Percentiles rank a stretch among this genome's conserved stretches.
These are phyloP conservation scores for Ophiostoma tasmaniense DNA, from an alignment of 2,329 filamentous ascomycete species.

Conservation along the genomic window DNA sequence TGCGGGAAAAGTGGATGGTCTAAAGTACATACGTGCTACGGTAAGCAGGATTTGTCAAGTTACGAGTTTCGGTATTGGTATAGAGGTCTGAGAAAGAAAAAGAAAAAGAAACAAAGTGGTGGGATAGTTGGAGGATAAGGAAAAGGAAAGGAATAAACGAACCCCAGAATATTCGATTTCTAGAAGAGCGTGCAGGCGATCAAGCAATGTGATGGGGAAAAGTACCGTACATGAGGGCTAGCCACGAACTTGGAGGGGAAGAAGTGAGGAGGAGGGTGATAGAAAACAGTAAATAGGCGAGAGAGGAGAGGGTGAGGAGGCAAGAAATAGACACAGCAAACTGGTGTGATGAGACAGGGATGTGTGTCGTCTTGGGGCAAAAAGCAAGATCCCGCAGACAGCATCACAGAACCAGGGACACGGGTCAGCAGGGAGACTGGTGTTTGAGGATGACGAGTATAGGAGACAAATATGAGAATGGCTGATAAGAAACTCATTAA, in stretches of 20 bases:
- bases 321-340: neutral
- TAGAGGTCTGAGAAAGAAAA: neutral
- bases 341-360: neutral
- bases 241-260: neutral
- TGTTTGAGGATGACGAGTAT: neutral
- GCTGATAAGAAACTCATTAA: too few relatives aligned
- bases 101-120: neutral
- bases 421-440: neutral
- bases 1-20: constrained; percentile 18
- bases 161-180: neutral
- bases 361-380: neutral
- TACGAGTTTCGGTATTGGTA: neutral
- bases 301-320: neutral
- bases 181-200: neutral
- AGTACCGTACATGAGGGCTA: neutral
- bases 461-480: neutral
- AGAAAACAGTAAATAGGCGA: neutral
- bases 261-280: neutral
- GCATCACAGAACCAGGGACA: neutral
- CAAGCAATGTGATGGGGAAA: neutral
- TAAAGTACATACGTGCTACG: neutral
- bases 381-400: neutral
- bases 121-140: too few relatives aligned
- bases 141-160: neutral
- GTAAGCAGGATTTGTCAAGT: neutral